Evolutionary conservation across 139 green algal genomes (phyloP).

Genomic region (Picochlorum sp.): DNA sequence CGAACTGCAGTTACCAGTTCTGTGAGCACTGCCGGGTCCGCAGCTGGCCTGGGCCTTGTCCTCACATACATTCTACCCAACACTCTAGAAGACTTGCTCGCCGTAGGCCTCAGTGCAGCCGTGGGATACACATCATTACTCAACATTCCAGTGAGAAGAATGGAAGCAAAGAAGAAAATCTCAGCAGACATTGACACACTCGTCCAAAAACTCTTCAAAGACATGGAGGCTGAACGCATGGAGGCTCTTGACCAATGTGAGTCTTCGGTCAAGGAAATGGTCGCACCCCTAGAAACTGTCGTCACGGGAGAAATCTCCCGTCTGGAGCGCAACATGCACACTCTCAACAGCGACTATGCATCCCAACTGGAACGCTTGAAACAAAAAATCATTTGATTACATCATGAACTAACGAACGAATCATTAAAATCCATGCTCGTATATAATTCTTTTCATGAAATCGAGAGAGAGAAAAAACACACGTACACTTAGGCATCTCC

Average conservation of each 20-base stretch:
- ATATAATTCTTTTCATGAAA: constrained; percentile 2
- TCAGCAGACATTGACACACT: constrained; percentile 43
- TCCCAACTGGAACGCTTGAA: constrained; percentile 24
- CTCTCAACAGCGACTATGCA: constrained; percentile 1
- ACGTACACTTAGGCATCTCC: not conserved
- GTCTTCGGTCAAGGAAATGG: constrained; percentile 22
- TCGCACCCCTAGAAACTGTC: constrained; percentile 32
- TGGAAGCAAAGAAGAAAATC: constrained; percentile 79
- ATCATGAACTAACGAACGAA: constrained; percentile 1
- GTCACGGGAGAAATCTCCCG: constrained; percentile 14
- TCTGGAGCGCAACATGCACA: too few relatives aligned
- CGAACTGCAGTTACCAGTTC: constrained; percentile 64
- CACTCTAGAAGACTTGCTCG: constrained; percentile 74
- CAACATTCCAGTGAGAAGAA: constrained; percentile 71
- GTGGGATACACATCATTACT: constrained; percentile 70
- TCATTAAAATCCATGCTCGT: constrained; percentile 2
- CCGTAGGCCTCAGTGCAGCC: constrained; percentile 39
- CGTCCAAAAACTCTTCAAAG: constrained; percentile 26
- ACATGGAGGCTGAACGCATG: constrained; percentile 34
- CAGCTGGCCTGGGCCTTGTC: constrained; percentile 38
- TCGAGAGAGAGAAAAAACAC: not conserved
- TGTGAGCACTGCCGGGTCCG: constrained; percentile 48
- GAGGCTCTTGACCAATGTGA: constrained; percentile 20
- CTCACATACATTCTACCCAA: constrained; percentile 51
- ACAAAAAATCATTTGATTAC: constrained; percentile 26